Conservation (phyloP, 768 basidiomycete genomes). For the Jaapia argillacea region DNA sequence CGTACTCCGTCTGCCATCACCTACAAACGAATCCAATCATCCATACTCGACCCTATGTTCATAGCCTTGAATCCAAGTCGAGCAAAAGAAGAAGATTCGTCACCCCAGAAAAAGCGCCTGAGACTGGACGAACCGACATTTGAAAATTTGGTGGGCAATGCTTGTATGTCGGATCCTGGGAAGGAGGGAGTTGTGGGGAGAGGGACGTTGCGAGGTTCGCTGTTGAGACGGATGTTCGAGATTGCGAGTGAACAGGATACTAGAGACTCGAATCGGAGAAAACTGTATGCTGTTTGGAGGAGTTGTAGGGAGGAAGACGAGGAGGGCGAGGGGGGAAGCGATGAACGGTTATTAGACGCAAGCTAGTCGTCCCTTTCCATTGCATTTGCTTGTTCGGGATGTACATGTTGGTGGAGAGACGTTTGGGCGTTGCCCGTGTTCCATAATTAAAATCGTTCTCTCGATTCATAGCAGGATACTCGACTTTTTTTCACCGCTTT, state of each 20-base stretch:
- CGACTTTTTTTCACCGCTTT: no score
- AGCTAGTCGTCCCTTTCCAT: no score
- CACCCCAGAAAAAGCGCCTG: conserved; percentile 28
- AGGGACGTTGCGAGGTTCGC: conserved; percentile 33
- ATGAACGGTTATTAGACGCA: background rate
- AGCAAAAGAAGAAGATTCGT: conserved; percentile 27
- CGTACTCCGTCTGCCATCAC: conserved; percentile 52
- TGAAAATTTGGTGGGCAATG: conserved; percentile 38
- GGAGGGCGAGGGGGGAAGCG: conserved; percentile 21
- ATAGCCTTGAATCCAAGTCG: conserved; percentile 31
- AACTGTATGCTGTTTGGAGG: conserved; percentile 69
- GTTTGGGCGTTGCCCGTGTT: no score
- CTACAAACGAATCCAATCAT: conserved; percentile 62
- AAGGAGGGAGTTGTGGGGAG: conserved; percentile 26
- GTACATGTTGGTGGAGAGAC: no score
- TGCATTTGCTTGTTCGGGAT: no score
- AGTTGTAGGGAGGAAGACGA: conserved; percentile 36
- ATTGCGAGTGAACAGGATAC: conserved; percentile 67
- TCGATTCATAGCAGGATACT: no score
- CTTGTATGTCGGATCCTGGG: conserved; percentile 34
- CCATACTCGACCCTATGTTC: conserved; percentile 64
- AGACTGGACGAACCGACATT: conserved; percentile 32
- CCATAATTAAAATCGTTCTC: no score
- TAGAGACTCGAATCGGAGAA: conserved; percentile 69
- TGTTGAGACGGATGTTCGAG: conserved; percentile 61